Evolutionary conservation across 768 basidiomycete genomes (phyloP).

Genomic region (Tylopilus felleus): DNA sequence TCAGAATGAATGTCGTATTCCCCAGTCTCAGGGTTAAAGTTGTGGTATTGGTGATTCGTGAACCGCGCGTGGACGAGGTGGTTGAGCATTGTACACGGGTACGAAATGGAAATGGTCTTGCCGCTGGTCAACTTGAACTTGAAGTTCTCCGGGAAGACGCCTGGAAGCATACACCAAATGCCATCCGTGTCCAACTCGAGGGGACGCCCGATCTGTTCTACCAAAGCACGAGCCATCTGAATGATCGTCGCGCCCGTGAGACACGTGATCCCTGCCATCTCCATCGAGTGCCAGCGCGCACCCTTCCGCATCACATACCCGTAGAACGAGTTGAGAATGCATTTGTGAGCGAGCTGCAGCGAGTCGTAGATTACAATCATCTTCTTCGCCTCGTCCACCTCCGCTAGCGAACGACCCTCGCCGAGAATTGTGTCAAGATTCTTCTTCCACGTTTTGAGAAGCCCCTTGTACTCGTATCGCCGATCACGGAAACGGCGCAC

Average conservation of each 20-base stretch:
- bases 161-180: constrained; percentile 99
- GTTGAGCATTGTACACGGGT: constrained; percentile 99
- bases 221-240: constrained; percentile 95
- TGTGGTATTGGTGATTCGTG: constrained; percentile 98
- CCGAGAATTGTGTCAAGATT: constrained; percentile 73
- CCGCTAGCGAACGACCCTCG: constrained; percentile 73
- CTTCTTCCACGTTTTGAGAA: constrained; percentile 99
- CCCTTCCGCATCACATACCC: constrained; percentile 99
- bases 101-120: constrained; percentile 86
- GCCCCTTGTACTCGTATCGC: constrained; percentile 97
- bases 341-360: constrained; percentile 97
- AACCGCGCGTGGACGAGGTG: constrained; percentile 94
- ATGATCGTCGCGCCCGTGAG: constrained; percentile 97
- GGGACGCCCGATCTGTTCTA: constrained; percentile 96
- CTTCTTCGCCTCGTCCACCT: constrained; percentile 96
- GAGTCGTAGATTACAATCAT: constrained; percentile 99
- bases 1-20: constrained; percentile 86
- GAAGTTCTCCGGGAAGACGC: constrained; percentile 97
- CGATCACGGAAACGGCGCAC: constrained; percentile 96
- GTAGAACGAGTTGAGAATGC: constrained; percentile 99
- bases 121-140: constrained; percentile 87
- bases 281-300: constrained; percentile 99
- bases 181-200: constrained; percentile 98
- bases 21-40: constrained; percentile 80
- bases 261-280: constrained; percentile 99